phyloP scores from a whole-genome alignment of 371 early-diverging fungal genomes.

The Mortierella sp. region DNA sequence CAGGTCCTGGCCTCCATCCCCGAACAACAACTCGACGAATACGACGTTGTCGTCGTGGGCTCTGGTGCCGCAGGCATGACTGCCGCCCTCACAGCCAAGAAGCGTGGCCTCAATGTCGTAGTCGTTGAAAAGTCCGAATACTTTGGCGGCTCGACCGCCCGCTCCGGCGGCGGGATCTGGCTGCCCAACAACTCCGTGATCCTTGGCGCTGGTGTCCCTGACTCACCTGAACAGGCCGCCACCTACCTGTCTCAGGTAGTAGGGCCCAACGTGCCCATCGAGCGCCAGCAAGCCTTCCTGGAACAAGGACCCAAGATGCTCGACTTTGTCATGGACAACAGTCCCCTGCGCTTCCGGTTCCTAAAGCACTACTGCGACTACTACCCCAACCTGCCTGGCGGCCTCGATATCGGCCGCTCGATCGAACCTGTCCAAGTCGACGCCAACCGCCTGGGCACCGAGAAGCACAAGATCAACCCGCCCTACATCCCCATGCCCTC shows the following conservation, averaged over 20 bases:
- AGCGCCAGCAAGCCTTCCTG: constrained; percentile 17
- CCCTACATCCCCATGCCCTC: constrained; percentile 1
- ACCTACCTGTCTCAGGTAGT: constrained; percentile 4
- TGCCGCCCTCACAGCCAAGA: constrained; percentile 94
- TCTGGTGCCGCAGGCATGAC: constrained; percentile 96
- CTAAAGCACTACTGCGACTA: constrained; percentile 7
- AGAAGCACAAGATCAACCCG: constrained; percentile 1
- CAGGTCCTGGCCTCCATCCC: neutral
- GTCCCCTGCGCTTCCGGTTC: constrained; percentile 16
- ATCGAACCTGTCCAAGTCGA: constrained; percentile 10
- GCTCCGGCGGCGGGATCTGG: constrained; percentile 18
- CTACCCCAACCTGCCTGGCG: constrained; percentile 10
- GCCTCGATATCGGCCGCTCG: constrained; percentile 5
- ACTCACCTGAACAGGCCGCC: constrained; percentile 11
- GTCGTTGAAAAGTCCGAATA: constrained; percentile 95
- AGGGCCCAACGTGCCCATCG: constrained; percentile 10
- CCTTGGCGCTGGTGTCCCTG: constrained; percentile 3
- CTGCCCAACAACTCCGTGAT: constrained; percentile 12
- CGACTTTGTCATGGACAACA: constrained; percentile 22
- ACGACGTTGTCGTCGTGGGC: constrained; percentile 97
- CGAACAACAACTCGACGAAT: constrained; percentile 70
- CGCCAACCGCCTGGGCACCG: constrained; percentile 9
- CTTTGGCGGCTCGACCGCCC: constrained; percentile 68
- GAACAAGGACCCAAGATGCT: constrained; percentile 14
- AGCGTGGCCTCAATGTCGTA: constrained; percentile 91